Evolutionary conservation across 495 filamentous ascomycete species (phyloP), one percentile per base, ranked within the genome.

Genomic region (Hypomontagnella submonticulosa): DNA sequence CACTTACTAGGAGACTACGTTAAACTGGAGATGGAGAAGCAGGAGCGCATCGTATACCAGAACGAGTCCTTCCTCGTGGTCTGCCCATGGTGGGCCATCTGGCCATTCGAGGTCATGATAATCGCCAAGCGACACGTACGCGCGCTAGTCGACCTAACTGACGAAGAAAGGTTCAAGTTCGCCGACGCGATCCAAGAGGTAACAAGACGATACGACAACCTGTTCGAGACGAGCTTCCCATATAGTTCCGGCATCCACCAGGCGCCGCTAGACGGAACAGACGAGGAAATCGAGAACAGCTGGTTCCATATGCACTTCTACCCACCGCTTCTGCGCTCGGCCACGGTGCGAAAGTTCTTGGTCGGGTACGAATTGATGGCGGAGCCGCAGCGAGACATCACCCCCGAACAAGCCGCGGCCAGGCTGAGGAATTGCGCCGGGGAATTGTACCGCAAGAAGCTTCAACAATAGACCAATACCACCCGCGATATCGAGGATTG

Each of bases 261-360:
- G 78, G 93, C 95, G 27, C 96, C 95, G 8, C 80, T 99, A 4
- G 87, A 92, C 36, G 93, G 91, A n/a, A 88, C 87, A 3, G 82
- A 86, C 11, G 91, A 96, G 66, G 92, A 97, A 75, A 83, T 92
- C 32, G 91, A 96, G 71, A 84, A 87, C 12, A 92, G 90, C 48
- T 91, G 96, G 81, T 86, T 99, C 74, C 95, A 99, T 74, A 85
- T 99, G 79, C 95, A 99, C 77, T 99, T 98, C 76, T 97, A 96
- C 75, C 95, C 95, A 12, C 95, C 95, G 6, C 81, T 99, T 37
- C 83, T 99, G 63, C 87, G 95, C 41, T 96, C 92, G 62, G 95
- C 95, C 9, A 94, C 91, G 4, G 96, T 99, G 32, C 87, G 89
- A 57, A 99, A 99, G 81, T 99, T 98, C 79, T 71, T 97, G 38